Base-by-base conservation (phyloP, 2,329 filamentous ascomycete genomes). In the Beauveria medogensis region DNA sequence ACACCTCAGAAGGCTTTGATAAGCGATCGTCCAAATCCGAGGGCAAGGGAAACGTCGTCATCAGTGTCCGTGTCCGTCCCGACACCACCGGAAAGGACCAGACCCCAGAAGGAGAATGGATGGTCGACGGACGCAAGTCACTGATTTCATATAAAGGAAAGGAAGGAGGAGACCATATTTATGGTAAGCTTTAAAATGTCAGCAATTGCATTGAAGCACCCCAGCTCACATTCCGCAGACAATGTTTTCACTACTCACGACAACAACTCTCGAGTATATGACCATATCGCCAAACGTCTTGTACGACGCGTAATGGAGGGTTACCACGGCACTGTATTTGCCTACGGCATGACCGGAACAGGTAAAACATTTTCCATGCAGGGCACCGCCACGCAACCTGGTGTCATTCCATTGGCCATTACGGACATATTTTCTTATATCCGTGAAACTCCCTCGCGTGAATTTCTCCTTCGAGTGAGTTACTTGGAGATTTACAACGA, bases 331-430 rank as follows among this genome's bases (percentile, higher is more conserved):
- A 99, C 94, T 1, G 94, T 99, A 26, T 97, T 99, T 72, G 93
- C 93, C 20, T 99, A 99, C 73, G 94, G 94, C 70, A 97, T 97
- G 92, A 99, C 94, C 4, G 94, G 94, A 64, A 97, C 94, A 0
- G 94, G 94, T 67, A 99, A 99, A 78, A 99, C 94, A 0, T 99
- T 97, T 73, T 97, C 93, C 44, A 99, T 99, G 94, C 94, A 99
- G 78, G 94, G 94, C 67, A 99, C 94, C 12, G 92, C 92, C 51
- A 91, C 90, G 3, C 96, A 92, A 44, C 94, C 94, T 1, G 94
- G 94, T 77, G 94, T 99, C 30, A 99, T 99, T 60, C 94, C 94
- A 7, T 80, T 97, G 44, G 94, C 94, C 44, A 97, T 99, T 68
- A 97, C 94, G 64, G 94, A 99, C 71, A 99, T 99, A 57, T 99